These are phyloP conservation scores for Penicillium sp. DNA, from an alignment of 2,329 filamentous ascomycete genomes.

Conservation along the genomic window DNA sequence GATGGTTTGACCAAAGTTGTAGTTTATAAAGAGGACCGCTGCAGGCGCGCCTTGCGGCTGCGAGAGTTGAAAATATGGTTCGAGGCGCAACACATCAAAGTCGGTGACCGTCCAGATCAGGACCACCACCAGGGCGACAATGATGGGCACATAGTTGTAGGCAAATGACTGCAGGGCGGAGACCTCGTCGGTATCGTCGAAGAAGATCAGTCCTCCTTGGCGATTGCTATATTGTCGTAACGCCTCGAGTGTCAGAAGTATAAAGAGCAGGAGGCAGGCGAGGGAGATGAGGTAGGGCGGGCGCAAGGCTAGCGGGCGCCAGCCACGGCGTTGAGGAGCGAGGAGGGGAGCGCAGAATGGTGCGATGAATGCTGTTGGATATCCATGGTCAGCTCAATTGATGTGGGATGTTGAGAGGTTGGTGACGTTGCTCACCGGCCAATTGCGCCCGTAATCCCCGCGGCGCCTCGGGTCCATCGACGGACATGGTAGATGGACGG, in stretches of 20 bases:
- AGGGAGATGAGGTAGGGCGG: conserved; percentile 31
- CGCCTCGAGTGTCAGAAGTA: conserved; percentile 30
- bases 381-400: not conserved
- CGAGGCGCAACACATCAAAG: conserved; percentile 53
- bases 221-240: conserved; percentile 34
- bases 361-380: conserved; percentile 13
- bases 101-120: conserved; percentile 53
- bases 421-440: conserved; percentile 18
- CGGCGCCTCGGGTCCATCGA: conserved; percentile 16
- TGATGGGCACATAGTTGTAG: conserved; percentile 46
- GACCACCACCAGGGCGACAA: conserved; percentile 49
- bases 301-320: conserved; percentile 38
- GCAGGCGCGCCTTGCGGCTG: conserved; percentile 36
- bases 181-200: conserved; percentile 33
- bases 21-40: conserved; percentile 38
- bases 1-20: conserved; percentile 41
- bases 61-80: conserved; percentile 51
- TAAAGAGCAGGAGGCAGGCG: conserved; percentile 26
- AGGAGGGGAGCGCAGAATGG: conserved; percentile 10
- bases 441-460: conserved; percentile 17
- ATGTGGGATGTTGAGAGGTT: not conserved
- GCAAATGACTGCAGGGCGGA: conserved; percentile 32
- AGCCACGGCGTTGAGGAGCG: conserved; percentile 21
- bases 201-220: conserved; percentile 33
- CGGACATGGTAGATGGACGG: conserved; percentile 25